phyloP scores from a whole-genome alignment of 208 protist species.

The Leishmania aethiopica region DNA sequence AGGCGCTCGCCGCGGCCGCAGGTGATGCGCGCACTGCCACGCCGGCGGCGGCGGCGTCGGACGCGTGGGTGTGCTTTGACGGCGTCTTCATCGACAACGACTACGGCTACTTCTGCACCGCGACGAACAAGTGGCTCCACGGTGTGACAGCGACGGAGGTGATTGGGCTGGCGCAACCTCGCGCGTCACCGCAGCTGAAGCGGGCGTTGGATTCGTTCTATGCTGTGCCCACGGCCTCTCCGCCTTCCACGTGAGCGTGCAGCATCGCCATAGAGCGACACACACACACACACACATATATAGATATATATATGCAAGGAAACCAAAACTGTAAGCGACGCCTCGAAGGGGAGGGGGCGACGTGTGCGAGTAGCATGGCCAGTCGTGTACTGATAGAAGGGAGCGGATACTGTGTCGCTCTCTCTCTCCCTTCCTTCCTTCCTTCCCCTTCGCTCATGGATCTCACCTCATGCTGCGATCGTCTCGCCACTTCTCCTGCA shows the following conservation, averaged over 20 bases:
- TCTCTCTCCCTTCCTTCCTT: neutral
- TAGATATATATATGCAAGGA: neutral
- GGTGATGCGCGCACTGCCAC: constrained; percentile 28
- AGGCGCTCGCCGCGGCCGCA: constrained; percentile 46
- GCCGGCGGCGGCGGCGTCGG: constrained; percentile 2
- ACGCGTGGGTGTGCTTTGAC: constrained; percentile 75
- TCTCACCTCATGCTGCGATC: neutral
- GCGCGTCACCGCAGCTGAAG: constrained; percentile 21
- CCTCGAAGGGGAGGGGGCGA: neutral
- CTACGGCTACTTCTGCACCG: constrained; percentile 87
- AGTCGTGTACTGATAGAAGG: neutral
- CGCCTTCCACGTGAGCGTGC: neutral
- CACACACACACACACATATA: neutral
- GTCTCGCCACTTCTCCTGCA: neutral
- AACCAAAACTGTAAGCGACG: neutral
- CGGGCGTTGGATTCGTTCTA: constrained; percentile 53
- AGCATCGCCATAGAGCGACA: neutral
- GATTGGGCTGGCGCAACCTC: constrained; percentile 76
- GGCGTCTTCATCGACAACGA: constrained; percentile 73
- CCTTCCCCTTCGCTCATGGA: neutral
- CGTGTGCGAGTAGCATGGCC: neutral
- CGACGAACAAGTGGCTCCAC: constrained; percentile 74
- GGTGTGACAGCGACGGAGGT: constrained; percentile 88
- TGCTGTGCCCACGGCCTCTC: neutral
- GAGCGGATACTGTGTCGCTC: neutral